Evolutionary conservation across 805 yeast species (phyloP), one percentile per base, ranked within the genome.

Genomic region (Maudiozyma bulderi): DNA sequence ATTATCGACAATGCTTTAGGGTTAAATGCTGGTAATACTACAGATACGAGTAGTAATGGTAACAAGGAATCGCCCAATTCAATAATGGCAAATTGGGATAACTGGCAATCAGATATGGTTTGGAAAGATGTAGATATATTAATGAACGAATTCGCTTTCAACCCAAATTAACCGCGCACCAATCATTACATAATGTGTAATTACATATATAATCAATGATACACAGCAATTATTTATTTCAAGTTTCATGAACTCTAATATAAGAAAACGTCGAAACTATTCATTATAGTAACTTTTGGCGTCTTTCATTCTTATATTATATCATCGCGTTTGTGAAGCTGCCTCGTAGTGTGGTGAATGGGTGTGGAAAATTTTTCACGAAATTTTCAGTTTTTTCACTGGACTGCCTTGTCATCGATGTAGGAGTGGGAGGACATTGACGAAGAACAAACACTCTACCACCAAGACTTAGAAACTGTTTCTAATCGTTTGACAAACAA

Each of bases 121-220:
- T 72, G 75, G 89, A 84, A 82, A 59, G 95, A 88, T 60, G 90
- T 88, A 31, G 95, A 87, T 54, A 74, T 86, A 44, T 85, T 88
- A 50, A 86, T 88, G 95, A 86, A 85, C 60, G 95, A 87, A 60
- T 88, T 87, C 67, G 96, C 96, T 5, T 88, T 88, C 70, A 86
- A 85, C 55, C 81, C 87, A 3, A 58, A 65, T 9, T 40, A 40
- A 29, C 1, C 5, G 6, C 14, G 6, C 13, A n/a, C 13, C 4
- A 20, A 20, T 20, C 4, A 20, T 20, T 20, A 20, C 26, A 49
- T 14, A 39, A 9, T 39, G 20, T 39, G 20, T 39, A 8, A 33
- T 33, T 13, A 37, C n/a, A 37, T 20, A 20, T 20, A 20, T 20
- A 20, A 4, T 20, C 26, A 20, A 20, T 20, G 26, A 20, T 20